phyloP scores from a whole-genome alignment of 352 stramenopile genomes.

The Pythium oligandrum region DNA sequence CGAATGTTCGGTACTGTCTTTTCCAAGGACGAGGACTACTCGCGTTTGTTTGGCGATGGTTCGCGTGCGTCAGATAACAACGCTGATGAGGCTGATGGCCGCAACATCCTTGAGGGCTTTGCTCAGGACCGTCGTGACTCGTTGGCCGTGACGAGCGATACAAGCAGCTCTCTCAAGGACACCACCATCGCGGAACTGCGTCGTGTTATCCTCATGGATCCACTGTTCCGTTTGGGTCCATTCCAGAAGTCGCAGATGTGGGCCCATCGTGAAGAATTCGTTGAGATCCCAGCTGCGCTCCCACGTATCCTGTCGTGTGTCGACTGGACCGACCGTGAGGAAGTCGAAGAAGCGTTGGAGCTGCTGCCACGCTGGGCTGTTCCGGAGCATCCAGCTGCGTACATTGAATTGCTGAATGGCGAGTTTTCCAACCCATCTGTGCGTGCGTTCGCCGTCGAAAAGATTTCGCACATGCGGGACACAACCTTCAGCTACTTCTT shows the following conservation, averaged over 20 bases:
- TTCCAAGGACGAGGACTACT: slow-evolving; percentile 24
- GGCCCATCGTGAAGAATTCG: slow-evolving; percentile 75
- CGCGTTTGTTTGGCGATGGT: slow-evolving; percentile 15
- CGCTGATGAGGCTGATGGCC: slow-evolving; percentile 41
- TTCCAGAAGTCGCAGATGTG: slow-evolving; percentile 85
- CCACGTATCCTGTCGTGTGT: slow-evolving; percentile 80
- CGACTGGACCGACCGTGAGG: slow-evolving; percentile 69
- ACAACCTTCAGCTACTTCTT: slow-evolving; percentile 86
- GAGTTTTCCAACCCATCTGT: slow-evolving; percentile 76
- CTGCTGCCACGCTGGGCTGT: slow-evolving; percentile 64
- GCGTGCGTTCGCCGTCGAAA: slow-evolving; percentile 67
- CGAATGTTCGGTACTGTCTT: no score
- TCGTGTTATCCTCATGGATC: slow-evolving; percentile 78
- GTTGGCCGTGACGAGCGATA: slow-evolving; percentile 45
- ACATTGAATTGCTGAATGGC: slow-evolving; percentile 77
- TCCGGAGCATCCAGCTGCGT: slow-evolving; percentile 73
- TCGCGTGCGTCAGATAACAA: slow-evolving; percentile 33
- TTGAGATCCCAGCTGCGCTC: slow-evolving; percentile 62
- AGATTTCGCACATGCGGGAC: slow-evolving; percentile 82
- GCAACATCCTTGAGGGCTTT: slow-evolving; percentile 45
- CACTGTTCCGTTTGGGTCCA: slow-evolving; percentile 70
- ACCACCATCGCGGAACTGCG: slow-evolving; percentile 57
- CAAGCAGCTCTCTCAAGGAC: slow-evolving; percentile 44
- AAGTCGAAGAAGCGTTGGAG: slow-evolving; percentile 64
- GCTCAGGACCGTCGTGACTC: slow-evolving; percentile 54